Percentiles rank a stretch among this genome's conserved stretches.
Conservation (phyloP, 495 filamentous ascomycete genomes). For the Neurospora sp. region DNA sequence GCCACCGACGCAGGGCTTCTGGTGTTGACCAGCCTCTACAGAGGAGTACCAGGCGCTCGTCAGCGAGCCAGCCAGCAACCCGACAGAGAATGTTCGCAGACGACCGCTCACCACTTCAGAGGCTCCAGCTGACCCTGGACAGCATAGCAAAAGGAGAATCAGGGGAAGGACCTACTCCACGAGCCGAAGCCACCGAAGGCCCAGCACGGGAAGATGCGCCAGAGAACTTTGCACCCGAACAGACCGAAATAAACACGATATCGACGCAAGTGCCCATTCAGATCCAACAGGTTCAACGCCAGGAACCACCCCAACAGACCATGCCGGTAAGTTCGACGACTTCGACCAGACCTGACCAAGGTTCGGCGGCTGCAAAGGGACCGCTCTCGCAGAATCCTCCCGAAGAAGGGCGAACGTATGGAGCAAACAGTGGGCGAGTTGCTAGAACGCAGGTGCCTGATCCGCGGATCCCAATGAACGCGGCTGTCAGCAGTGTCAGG, state of each 20-base stretch:
- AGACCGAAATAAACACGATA: conserved; percentile 9
- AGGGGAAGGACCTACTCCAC: conserved; percentile 43
- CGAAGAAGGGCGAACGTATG: conserved; percentile 23
- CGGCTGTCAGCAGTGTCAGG: conserved; percentile 11
- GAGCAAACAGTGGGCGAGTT: conserved; percentile 13
- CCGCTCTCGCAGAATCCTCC: conserved; percentile 28
- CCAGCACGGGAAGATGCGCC: conserved; percentile 38
- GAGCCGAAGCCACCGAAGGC: conserved; percentile 66
- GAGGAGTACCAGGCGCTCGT: conserved; percentile 15
- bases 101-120: conserved; percentile 82
- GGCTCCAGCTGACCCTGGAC: conserved; percentile 74
- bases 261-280: conserved; percentile 16
- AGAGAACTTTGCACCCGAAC: conserved; percentile 1
- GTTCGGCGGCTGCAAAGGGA: conserved; percentile 9
- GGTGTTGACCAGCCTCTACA: conserved; percentile 21
- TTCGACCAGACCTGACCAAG: conserved; percentile 10
- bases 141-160: conserved; percentile 88
- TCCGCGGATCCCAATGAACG: conserved; percentile 16
- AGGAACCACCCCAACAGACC: neutral
- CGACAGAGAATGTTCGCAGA: conserved; percentile 51
- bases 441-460: conserved; percentile 19
- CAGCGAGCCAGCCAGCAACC: conserved; percentile 9
- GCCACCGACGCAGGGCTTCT: conserved; percentile 18
- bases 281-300: conserved; percentile 8
- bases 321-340: conserved; percentile 7